Evolutionary conservation across 139 green algal genomes (phyloP).

Genomic region (Trebouxia sp.): DNA sequence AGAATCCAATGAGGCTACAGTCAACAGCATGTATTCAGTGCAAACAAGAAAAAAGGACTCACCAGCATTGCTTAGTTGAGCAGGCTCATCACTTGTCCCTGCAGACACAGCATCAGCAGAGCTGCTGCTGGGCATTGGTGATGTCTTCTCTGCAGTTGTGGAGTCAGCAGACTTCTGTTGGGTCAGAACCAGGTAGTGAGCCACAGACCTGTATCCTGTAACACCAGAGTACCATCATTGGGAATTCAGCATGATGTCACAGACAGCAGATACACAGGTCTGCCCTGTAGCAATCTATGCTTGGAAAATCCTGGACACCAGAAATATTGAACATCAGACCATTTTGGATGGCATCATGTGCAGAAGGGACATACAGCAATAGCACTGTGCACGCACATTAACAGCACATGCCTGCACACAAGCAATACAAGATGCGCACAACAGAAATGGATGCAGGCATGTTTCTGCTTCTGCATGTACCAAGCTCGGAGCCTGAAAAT

Average conservation of each 20-base stretch:
- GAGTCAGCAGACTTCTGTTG: conserved; percentile 33
- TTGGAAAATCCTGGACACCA: no score
- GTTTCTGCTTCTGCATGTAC: background rate
- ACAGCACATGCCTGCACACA: background rate
- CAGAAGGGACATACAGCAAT: no score
- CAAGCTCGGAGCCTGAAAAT: background rate
- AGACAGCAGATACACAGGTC: no score
- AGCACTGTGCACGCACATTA: no score
- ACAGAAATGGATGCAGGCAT: background rate
- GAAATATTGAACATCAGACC: no score
- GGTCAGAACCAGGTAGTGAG: conserved; percentile 77
- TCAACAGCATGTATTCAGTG: no score
- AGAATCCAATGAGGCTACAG: no score
- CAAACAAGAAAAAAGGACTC: no score
- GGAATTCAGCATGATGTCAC: no score
- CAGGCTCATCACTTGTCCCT: background rate
- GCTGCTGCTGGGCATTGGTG: background rate
- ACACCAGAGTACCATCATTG: no score
- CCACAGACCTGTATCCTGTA: conserved; percentile 66
- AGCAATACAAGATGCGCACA: background rate
- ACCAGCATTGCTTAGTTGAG: background rate
- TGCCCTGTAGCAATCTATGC: no score
- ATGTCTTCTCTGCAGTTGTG: background rate
- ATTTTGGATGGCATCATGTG: no score
- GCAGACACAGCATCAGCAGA: background rate